phyloP scores from a whole-genome alignment of 768 basidiomycete genomes.

The Lactifluus pinguis region DNA sequence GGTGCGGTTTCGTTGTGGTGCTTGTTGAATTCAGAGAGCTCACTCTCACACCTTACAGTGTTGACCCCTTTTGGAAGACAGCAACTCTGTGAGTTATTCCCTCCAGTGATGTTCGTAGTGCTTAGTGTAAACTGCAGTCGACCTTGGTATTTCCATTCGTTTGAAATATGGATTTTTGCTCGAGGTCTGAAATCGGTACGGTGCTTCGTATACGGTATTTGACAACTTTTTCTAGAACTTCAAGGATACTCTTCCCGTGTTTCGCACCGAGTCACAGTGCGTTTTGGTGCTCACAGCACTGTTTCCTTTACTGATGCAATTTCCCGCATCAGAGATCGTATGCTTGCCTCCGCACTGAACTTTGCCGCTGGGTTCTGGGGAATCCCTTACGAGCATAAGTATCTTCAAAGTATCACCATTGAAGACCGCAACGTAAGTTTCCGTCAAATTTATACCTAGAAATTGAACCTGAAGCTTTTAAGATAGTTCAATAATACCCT shows the following conservation, averaged over 20 bases:
- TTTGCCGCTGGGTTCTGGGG: conserved; percentile 48
- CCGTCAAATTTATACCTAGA: conserved; percentile 13
- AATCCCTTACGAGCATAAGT: conserved; percentile 36
- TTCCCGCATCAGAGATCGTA: conserved; percentile 31
- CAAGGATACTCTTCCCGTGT: conserved; percentile 37
- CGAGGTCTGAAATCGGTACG: conserved; percentile 21
- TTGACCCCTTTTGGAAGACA: conserved; percentile 87
- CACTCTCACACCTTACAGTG: conserved; percentile 34
- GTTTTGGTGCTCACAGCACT: conserved; percentile 5
- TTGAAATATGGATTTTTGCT: conserved; percentile 37
- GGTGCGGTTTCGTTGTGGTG: conserved; percentile 29
- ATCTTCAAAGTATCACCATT: conserved; percentile 36
- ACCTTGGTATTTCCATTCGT: conserved; percentile 35
- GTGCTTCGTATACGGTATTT: conserved; percentile 23
- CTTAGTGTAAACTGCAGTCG: conserved; percentile 23
- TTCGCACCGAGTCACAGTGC: conserved; percentile 43
- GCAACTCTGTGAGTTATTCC: conserved; percentile 60
- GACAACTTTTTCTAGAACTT: conserved; percentile 27
- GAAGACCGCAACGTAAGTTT: conserved; percentile 29
- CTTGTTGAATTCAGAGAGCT: background rate
- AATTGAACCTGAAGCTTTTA: background rate
- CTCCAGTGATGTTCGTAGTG: background rate
- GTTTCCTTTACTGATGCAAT: background rate
- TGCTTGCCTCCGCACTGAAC: conserved; percentile 44
- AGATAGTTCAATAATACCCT: conserved; percentile 55